These are phyloP conservation scores for Spirogloea muscicola DNA, from an alignment of 139 green algal genomes.

Conservation along the genomic window DNA sequence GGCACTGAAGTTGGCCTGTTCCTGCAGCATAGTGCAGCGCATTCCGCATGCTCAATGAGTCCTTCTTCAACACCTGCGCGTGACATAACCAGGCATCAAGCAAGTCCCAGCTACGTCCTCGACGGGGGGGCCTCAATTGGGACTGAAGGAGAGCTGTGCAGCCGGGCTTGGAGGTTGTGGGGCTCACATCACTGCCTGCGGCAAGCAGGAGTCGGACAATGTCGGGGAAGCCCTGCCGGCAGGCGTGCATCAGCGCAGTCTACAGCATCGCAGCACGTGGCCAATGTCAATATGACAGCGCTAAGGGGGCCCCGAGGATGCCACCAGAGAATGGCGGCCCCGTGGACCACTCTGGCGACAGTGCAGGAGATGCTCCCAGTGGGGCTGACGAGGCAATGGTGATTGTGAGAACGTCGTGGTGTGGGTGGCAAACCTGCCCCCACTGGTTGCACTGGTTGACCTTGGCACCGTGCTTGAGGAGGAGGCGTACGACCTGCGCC, in stretches of 20 bases:
- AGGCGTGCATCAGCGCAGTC: conserved; percentile 22
- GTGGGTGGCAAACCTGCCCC: conserved; percentile 1
- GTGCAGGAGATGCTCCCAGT: not conserved
- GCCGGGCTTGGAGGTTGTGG: too few relatives aligned
- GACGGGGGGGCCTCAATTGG: too few relatives aligned
- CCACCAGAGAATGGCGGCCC: not conserved
- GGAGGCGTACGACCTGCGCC: conserved; percentile 2
- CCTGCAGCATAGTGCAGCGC: conserved; percentile 14
- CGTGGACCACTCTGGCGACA: too few relatives aligned
- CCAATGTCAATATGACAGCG: not conserved
- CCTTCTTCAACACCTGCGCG: conserved; percentile 4
- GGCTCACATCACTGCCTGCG: too few relatives aligned
- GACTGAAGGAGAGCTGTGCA: too few relatives aligned
- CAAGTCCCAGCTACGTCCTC: too few relatives aligned
- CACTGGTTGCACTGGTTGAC: conserved; percentile 4
- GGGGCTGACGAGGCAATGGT: not conserved
- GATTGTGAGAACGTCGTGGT: not conserved
- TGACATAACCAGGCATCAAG: too few relatives aligned
- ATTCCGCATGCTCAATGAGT: conserved; percentile 4
- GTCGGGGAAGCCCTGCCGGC: not conserved
- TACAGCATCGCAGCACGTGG: conserved; percentile 1
- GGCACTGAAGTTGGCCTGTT: conserved; percentile 9
- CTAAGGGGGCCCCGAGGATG: not conserved
- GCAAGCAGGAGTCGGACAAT: not conserved
- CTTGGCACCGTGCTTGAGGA: conserved; percentile 3